Base-by-base conservation (phyloP, 2,329 filamentous ascomycete species). In the Myriangium duriaei region DNA sequence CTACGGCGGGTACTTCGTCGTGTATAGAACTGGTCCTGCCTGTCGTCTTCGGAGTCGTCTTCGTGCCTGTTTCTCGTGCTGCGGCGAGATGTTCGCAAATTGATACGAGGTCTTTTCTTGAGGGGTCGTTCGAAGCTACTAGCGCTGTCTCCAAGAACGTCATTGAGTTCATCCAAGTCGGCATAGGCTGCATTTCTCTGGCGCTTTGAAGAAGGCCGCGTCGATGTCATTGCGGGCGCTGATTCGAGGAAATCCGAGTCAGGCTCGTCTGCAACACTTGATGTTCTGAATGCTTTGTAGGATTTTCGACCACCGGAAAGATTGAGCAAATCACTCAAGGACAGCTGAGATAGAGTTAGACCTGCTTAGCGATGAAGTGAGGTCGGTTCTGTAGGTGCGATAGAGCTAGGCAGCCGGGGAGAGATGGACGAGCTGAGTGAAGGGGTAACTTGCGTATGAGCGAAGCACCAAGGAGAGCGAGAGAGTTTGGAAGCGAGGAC, bases 261-360 rank as follows among this genome's bases (percentile, higher is more conserved):
- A 3, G 4, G 10, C 6, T 36, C 19, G 21, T 30, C 35, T 7
- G 19, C 24, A 18, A 37, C 30, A 11, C 26, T 38, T 32, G 40
- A 38, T n/a, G n/a, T n/a, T 17, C 30, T 39, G 11, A 32, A 42
- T 21, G 32, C 43, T 31, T 31, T 28, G 38, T 72, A 53, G 12
- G 67, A 65, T 42, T 58, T 55, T 32, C 55, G 49, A 12, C 70
- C 69, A 50, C 69, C 67, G 7, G 60, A 51, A 17, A 67, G 55
- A 2, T 53, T 44, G 10, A 68, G 45, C 3, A 73, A 11, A 18
- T 13, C 6, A 13, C 26, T 12, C 6, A 37, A 12, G 5, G 35
- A 28, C 5, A 37, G 26, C 35, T 37, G 13, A 4, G 14, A 11
- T 11, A 5, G 24, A n/a, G 17, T 34, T 6, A 19, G 32, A 34